A percentile compares a stretch with the other conserved stretches of the same genome.
phyloP scores from a whole-genome alignment of 2,329 filamentous ascomycete genomes.

The Fusarium domesticum region DNA sequence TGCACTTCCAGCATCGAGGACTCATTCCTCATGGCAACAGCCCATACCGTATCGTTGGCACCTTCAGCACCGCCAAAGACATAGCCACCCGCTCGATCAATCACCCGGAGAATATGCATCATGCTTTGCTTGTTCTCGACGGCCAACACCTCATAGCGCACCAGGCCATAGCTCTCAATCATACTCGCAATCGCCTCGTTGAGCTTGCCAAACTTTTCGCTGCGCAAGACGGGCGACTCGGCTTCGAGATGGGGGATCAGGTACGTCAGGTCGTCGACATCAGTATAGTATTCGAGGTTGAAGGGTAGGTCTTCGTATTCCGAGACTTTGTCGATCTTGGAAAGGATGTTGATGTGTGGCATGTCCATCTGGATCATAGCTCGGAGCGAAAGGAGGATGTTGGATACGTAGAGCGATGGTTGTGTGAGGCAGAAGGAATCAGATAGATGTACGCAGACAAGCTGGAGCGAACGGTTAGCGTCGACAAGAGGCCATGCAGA shows the following conservation, averaged over 20 bases:
- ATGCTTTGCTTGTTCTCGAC: slow-evolving; percentile 97
- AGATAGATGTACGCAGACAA: slow-evolving; percentile 89
- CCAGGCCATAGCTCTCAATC: slow-evolving; percentile 85
- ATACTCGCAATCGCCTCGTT: slow-evolving; percentile 85
- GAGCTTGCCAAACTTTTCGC: slow-evolving; percentile 75
- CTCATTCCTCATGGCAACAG: slow-evolving; percentile 82
- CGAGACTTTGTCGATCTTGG: slow-evolving; percentile 92
- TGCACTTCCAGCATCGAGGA: slow-evolving; percentile 73
- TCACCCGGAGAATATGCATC: slow-evolving; percentile 84
- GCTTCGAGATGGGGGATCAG: slow-evolving; percentile 75
- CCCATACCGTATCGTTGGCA: slow-evolving; percentile 96
- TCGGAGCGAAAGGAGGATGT: slow-evolving; percentile 85
- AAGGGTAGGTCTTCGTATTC: slow-evolving; percentile 86
- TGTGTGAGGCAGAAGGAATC: slow-evolving; percentile 92
- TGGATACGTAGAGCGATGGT: slow-evolving; percentile 92
- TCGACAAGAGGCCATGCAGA: background rate
- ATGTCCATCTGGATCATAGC: slow-evolving; percentile 99
- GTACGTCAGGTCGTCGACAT: slow-evolving; percentile 88
- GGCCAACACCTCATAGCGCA: slow-evolving; percentile 88
- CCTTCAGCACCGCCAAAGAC: slow-evolving; percentile 88
- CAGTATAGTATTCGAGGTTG: slow-evolving; percentile 95
- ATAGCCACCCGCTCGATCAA: slow-evolving; percentile 90
- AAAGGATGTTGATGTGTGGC: slow-evolving; percentile 91
- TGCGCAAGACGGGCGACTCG: slow-evolving; percentile 68
- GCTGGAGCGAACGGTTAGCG: slow-evolving; percentile 48